These are phyloP conservation scores for Schizochytrium sp. DNA, from an alignment of 108 stramenopile species.

Conservation along the genomic window DNA sequence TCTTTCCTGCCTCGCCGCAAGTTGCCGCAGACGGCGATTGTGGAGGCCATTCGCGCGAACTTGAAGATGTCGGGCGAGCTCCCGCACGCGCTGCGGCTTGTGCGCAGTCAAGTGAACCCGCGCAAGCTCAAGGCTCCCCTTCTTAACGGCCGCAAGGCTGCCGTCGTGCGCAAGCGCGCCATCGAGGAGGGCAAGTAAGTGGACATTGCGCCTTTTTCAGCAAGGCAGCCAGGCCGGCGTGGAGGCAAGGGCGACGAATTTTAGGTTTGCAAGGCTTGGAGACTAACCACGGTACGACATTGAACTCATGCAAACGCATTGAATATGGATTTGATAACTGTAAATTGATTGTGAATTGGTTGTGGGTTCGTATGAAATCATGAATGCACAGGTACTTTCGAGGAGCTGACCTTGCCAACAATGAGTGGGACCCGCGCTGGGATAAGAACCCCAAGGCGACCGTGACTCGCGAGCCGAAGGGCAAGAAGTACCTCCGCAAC, in stretches of 20 bases:
- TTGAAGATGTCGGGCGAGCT: constrained; percentile 27
- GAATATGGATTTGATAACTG: neutral
- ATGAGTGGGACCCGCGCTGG: constrained; percentile 58
- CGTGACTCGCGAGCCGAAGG: constrained; percentile 40
- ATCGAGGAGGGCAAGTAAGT: constrained; percentile 59
- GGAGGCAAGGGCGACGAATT: neutral
- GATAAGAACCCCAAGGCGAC: neutral
- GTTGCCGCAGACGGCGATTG: too few species aligned
- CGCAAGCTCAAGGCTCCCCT: constrained; percentile 16
- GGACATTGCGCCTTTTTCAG: neutral
- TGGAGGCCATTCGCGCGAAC: too few species aligned
- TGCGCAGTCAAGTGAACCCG: constrained; percentile 40
- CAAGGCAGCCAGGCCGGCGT: neutral
- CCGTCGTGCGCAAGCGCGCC: constrained; percentile 24
- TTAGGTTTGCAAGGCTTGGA: neutral
- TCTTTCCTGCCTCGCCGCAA: too few species aligned
- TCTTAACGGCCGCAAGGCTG: constrained; percentile 36
- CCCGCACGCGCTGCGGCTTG: constrained; percentile 38
- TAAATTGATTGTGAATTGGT: neutral
- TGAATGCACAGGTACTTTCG: constrained; percentile 16
- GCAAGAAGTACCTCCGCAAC: neutral
- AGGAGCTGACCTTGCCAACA: constrained; percentile 8
- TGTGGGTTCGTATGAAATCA: neutral
- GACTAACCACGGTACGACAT: neutral
- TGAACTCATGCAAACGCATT: neutral